Base-by-base conservation (phyloP, 139 green algal species). In the Chlamydomonas sphaeroides region DNA sequence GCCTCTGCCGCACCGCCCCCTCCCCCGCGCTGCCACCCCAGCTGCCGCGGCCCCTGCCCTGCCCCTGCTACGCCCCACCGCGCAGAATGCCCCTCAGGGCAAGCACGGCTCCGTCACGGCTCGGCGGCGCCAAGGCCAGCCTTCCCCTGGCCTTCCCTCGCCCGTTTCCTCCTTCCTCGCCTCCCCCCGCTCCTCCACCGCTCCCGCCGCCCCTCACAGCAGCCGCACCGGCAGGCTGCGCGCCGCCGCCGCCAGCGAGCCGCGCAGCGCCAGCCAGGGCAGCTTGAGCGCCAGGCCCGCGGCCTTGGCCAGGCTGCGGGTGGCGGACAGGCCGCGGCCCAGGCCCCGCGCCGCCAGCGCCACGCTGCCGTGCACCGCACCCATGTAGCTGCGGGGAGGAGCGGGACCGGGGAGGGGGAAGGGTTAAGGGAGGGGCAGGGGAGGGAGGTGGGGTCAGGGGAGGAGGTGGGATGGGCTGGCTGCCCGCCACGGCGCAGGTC, bases 251-350 rank as follows among this genome's bases (percentile, higher is more conserved):
- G 23, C 32, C 32, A 42, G 32, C 6, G 38, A 15, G 38, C 38
- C 61, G 28, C 62, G 62, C 62, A 82, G 62, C n/a, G 61, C 75
- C 7, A 28, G 42, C 75, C 75, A 72, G 42, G 75, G 75, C 62
- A 82, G n/a, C 5, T 62, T 17, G 61, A 82, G 61, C 42, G 75
- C 75, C 61, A 82, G 62, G 32, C 61, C 61, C 11, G 75, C 75
- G 3, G 45, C 75, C 75, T 82, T 82, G 41, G 61, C 75, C 32
- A 72, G 10, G 3, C 32, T 14, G 11, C 45, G 45, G 45, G 11
- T 53, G 45, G 45, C 45, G 10, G 45, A 53, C 45, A 53, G 45
- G 11, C 45, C 45, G 11, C 45, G 45, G 41, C 42, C 75, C 42
- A 82, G 23, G 3, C 32, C 62, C 21, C 30, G 42, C 20, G n/a